Base-by-base conservation (phyloP, 331 rosid genomes). In the Prunus yedoensis region DNA sequence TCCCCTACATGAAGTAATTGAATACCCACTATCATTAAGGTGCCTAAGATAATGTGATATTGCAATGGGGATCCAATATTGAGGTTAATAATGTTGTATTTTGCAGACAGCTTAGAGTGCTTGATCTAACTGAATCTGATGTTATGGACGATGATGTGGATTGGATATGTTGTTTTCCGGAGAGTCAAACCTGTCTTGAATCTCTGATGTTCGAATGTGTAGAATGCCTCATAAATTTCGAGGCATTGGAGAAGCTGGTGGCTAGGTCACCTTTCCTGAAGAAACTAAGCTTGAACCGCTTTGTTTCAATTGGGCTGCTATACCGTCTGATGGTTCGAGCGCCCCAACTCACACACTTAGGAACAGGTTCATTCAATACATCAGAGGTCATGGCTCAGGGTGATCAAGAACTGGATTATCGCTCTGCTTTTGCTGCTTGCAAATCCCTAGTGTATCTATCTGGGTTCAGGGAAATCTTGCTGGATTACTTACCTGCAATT, bases 221-320 rank as follows among this genome's bases (percentile, higher is more conserved):
- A 18, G 97, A 88, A 11, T 74, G 80, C 47, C 80, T 72, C 2
- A 51, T 89, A 58, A 88, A 87, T 85, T 89, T 89, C 1, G 92
- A 84, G 77, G 94, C 98, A 15, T 87, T 93, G 92, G 97, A 93
- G 85, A 75, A 81, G 80, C 80, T 93, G 56, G 98, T 89, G 84
- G 83, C 82, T 47, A 84, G 98, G 88, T 93, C 98, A 4, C 97
- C 97, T 52, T 73, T 11, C 4, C 82, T 93, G 88, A 91, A 83
- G 88, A 93, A 88, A 79, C 96, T 93, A 51, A 74, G 91, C 50
- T 79, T 89, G 89, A 90, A 89, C 71, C 81, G 82, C 6, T 4
- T 10, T 27, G 90, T 89, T 74, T 80, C 97, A 28, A 85, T 93
- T 72, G 65, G 85, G 69, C 90, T 87, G 84, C 83, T 93, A 0